These are phyloP conservation scores for Termitomyces heimii DNA, from an alignment of 768 basidiomycete genomes.

Conservation along the genomic window DNA sequence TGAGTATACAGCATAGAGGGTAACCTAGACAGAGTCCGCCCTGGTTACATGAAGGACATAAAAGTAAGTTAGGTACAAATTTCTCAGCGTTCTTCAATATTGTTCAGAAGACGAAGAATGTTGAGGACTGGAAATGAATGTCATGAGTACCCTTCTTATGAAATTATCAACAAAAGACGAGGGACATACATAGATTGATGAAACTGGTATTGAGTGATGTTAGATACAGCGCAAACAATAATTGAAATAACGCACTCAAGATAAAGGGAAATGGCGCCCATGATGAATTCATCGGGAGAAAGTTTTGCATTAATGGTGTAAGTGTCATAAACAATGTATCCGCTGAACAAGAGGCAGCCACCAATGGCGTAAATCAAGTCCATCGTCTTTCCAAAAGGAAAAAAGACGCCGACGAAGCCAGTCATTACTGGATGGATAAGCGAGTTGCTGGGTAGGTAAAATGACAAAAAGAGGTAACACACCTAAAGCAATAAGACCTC, in stretches of 20 bases:
- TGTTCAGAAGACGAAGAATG: conserved; percentile 77
- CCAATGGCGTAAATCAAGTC: conserved; percentile 78
- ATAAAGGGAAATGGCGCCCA: conserved; percentile 90
- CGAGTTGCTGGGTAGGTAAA: neutral
- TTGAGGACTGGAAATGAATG: conserved; percentile 53
- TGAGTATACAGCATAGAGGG: conserved; percentile 6
- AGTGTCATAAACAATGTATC: conserved; percentile 89
- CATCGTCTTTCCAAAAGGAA: conserved; percentile 79
- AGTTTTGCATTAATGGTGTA: conserved; percentile 83
- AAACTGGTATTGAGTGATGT: conserved; percentile 43
- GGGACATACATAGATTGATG: conserved; percentile 74
- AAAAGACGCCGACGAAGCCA: conserved; percentile 75
- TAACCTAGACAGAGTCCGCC: neutral
- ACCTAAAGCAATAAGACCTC: conserved; percentile 75
- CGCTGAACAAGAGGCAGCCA: conserved; percentile 81
- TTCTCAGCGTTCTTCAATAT: conserved; percentile 41
- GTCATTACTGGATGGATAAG: conserved; percentile 54
- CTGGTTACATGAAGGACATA: neutral
- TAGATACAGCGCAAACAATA: neutral
- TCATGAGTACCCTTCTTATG: conserved; percentile 5
- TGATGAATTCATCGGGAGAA: conserved; percentile 90
- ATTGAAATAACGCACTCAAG: conserved; percentile 63
- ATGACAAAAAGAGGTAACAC: conserved; percentile 17
- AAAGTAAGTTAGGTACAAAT: neutral
- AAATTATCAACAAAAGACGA: neutral